Evolutionary conservation across 768 basidiomycete genomes (phyloP), one percentile per base, ranked within the genome.

Genomic region (Pleurotus cornucopiae): DNA sequence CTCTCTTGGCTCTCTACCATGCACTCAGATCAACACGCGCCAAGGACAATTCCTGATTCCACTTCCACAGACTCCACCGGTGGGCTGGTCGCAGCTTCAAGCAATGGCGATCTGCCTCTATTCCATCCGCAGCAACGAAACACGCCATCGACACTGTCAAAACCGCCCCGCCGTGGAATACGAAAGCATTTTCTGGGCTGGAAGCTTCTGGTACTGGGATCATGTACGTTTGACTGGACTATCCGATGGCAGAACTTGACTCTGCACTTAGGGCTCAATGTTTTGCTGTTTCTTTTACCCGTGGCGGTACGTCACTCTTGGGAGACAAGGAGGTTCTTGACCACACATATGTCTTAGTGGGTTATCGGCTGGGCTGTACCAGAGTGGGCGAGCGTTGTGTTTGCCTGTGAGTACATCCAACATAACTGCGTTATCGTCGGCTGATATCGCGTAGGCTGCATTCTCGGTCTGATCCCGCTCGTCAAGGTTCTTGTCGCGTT

Each of bases 401-500:
- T 91, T 62, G 68, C 79, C 37, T 78, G 89, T 88, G 60, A 66
- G 84, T 66, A 57, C 58, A 23, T 20, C 4, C 5, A 46, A 45
- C 25, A 20, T 16, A 34, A 43, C 16, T 11, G 25, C 34, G 39
- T 41, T 38, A 1, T 44, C 23, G 20, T n/a, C 44, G 46, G 41
- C 44, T 46, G 46, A 46, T 37, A 56, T 51, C 14, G 9, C 39
- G 44, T 37, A 89, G 87, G 84, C 54, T 86, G 80, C 58, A 75
- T 86, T 59, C 69, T 89, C 23, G 80, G 87, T 7, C 80, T 94
- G 68, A 80, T 92, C 23, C 92, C 91, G 3, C 76, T 92, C 25
- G 89, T 91, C 49, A 86, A 88, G 72, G 87, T 88, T 60, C 12
- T 69, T 69, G 57, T 20, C 20, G 25, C 38, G 18, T 56, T 4